These are phyloP conservation scores for Angophora floribunda DNA, from an alignment of 345 rosid genomes.

Conservation along the genomic window DNA sequence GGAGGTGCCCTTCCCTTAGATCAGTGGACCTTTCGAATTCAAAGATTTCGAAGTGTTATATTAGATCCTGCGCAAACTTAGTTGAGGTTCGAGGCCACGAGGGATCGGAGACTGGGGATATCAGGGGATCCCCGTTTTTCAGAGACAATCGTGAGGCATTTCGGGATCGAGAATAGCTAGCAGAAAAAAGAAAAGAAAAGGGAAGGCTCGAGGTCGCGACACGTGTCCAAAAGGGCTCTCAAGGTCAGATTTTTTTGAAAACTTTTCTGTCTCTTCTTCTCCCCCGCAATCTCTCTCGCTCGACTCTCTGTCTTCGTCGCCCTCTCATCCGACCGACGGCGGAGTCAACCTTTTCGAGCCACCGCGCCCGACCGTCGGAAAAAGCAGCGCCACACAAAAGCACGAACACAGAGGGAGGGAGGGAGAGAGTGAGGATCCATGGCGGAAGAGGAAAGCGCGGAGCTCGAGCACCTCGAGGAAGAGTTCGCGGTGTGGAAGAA, in stretches of 20 bases:
- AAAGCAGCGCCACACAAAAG: not conserved
- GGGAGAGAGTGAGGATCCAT: not conserved
- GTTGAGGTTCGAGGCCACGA: not conserved
- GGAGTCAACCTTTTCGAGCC: too few species aligned
- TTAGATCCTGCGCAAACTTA: not conserved
- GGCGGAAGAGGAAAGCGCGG: constrained; percentile 31
- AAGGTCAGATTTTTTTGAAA: too few species aligned
- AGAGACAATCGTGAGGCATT: not conserved
- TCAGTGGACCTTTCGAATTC: not conserved
- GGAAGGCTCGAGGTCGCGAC: too few species aligned
- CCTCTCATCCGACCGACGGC: too few species aligned
- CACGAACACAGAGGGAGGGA: not conserved
- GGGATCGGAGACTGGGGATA: not conserved
- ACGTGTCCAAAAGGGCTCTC: too few species aligned
- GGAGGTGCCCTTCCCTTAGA: not conserved
- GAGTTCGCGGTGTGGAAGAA: constrained; percentile 81
- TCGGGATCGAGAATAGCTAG: too few species aligned
- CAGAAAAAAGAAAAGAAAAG: too few species aligned
- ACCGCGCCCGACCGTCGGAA: not conserved
- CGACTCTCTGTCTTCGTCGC: too few species aligned
- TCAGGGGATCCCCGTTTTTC: not conserved
- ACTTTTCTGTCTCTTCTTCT: too few species aligned
- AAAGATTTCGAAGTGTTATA: not conserved
- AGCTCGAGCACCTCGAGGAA: constrained; percentile 54
- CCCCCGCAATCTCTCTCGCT: too few species aligned